These are phyloP conservation scores for Stromatinia cepivora DNA, from an alignment of 2,329 filamentous ascomycete species.

Conservation along the genomic window DNA sequence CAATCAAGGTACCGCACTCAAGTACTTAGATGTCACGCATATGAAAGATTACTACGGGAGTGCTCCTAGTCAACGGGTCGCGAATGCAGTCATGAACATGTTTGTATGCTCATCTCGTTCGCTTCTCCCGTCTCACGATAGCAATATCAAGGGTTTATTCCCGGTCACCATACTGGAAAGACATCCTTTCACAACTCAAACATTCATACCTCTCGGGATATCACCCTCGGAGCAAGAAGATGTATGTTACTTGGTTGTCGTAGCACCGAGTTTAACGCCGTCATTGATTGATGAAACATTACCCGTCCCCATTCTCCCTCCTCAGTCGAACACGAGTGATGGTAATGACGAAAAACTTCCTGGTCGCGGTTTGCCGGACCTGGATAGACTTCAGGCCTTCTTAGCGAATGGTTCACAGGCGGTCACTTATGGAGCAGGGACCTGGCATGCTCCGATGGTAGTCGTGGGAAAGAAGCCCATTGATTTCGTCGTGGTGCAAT, in stretches of 20 bases:
- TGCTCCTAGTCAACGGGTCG: constrained; percentile 58
- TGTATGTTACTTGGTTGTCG: constrained; percentile 76
- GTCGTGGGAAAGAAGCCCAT: constrained; percentile 70
- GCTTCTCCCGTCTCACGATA: constrained; percentile 45
- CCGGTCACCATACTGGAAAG: constrained; percentile 76
- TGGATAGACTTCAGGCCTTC: constrained; percentile 71
- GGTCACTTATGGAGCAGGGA: constrained; percentile 87
- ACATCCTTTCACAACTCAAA: constrained; percentile 93
- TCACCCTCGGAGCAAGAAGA: constrained; percentile 46
- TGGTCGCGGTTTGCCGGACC: constrained; percentile 61
- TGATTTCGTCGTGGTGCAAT: constrained; percentile 89
- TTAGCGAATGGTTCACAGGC: constrained; percentile 75
- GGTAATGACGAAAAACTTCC: constrained; percentile 26
- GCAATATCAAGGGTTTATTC: constrained; percentile 49
- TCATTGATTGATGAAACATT: constrained; percentile 43
- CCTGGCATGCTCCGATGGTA: constrained; percentile 96
- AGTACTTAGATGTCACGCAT: constrained; percentile 78
- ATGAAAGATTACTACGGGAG: constrained; percentile 70
- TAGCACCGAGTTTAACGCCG: constrained; percentile 72
- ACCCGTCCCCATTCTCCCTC: constrained; percentile 45
- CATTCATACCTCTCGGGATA: constrained; percentile 76
- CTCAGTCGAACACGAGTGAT: constrained; percentile 12
- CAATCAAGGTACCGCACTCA: constrained; percentile 88
- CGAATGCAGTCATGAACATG: constrained; percentile 74
- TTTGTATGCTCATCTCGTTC: constrained; percentile 77